A percentile compares a stretch with the other conserved stretches of the same genome.
Conservation (phyloP, 2,329 filamentous ascomycete species). For the Ramularia collo-cygni region DNA sequence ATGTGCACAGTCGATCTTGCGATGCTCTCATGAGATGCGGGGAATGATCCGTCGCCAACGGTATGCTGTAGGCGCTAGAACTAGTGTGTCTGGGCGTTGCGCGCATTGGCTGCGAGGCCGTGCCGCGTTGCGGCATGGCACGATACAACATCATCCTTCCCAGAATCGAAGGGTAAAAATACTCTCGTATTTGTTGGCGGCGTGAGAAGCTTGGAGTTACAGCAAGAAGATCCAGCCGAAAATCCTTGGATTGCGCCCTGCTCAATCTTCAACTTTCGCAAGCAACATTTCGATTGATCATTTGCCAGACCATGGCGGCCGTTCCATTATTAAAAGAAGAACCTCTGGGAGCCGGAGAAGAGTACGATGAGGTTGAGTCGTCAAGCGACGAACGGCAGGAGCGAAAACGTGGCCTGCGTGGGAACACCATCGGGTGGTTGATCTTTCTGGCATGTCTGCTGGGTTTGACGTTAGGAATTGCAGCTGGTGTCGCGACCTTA, state of each 20-base stretch:
- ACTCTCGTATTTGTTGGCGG: too few relatives aligned
- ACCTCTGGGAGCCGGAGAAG: conserved; percentile 7
- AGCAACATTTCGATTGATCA: not conserved
- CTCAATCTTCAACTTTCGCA: not conserved
- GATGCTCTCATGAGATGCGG: not conserved
- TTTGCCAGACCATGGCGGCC: conserved; percentile 6
- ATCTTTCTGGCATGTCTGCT: conserved; percentile 9
- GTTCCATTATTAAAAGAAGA: conserved; percentile 10
- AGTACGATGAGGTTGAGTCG: conserved; percentile 12
- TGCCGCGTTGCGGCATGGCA: conserved; percentile 5
- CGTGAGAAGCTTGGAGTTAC: too few relatives aligned
- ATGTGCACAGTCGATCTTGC: not conserved
- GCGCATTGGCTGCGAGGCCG: conserved; percentile 4
- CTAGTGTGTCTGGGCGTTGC: conserved; percentile 5
- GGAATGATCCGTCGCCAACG: not conserved
- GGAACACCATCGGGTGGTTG: conserved; percentile 11
- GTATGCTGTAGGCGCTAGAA: conserved; percentile 4
- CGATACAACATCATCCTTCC: conserved; percentile 1
- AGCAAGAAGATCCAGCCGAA: conserved; percentile 1
- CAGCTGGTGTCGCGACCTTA: conserved; percentile 10
- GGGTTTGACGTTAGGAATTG: conserved; percentile 12
- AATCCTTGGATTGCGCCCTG: conserved; percentile 1
- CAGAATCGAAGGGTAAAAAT: conserved; percentile 3
- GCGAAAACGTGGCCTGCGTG: conserved; percentile 4
- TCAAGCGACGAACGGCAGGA: not conserved